These are phyloP conservation scores for Clarkia xantiana DNA, from an alignment of 345 rosid species.

Conservation along the genomic window DNA sequence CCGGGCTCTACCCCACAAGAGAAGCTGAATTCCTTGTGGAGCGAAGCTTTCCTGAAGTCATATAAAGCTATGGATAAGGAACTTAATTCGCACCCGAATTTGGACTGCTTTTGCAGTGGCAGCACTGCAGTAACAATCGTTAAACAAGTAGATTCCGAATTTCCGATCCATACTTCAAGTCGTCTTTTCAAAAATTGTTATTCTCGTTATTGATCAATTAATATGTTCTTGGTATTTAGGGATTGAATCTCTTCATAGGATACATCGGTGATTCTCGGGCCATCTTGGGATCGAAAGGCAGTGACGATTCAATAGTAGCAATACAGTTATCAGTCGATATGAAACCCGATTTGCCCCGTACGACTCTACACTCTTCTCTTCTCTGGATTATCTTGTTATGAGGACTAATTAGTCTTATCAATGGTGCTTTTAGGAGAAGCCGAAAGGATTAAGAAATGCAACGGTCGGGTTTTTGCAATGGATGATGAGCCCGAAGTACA, in stretches of 20 bases:
- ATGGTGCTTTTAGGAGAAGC: slow-evolving; percentile 52
- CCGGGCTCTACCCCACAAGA: too few species aligned
- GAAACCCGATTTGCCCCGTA: slow-evolving; percentile 98
- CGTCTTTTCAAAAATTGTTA: not conserved
- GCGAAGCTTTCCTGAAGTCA: slow-evolving; percentile 75
- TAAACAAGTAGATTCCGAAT: slow-evolving; percentile 58
- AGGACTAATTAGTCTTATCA: slow-evolving; percentile 3
- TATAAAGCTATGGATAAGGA: slow-evolving; percentile 97
- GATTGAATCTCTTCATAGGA: slow-evolving; percentile 86
- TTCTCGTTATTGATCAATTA: not conserved
- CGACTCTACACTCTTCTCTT: slow-evolving; percentile 6
- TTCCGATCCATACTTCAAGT: too few species aligned
- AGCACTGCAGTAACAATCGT: slow-evolving; percentile 85
- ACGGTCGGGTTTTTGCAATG: slow-evolving; percentile 93
- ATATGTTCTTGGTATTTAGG: slow-evolving; percentile 30
- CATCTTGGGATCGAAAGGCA: slow-evolving; percentile 78
- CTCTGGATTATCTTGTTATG: not conserved
- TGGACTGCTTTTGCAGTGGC: slow-evolving; percentile 99
- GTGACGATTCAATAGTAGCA: slow-evolving; percentile 64
- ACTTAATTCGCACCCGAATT: slow-evolving; percentile 79
- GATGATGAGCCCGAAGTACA: too few species aligned
- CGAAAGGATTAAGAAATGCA: slow-evolving; percentile 84
- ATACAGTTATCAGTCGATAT: slow-evolving; percentile 88
- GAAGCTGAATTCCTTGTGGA: slow-evolving; percentile 67
- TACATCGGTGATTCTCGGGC: slow-evolving; percentile 98